Percentiles rank a stretch among this genome's conserved stretches.
These are phyloP conservation scores for Phialophora verrucosa DNA, from an alignment of 2,329 filamentous ascomycete species.

Conservation along the genomic window DNA sequence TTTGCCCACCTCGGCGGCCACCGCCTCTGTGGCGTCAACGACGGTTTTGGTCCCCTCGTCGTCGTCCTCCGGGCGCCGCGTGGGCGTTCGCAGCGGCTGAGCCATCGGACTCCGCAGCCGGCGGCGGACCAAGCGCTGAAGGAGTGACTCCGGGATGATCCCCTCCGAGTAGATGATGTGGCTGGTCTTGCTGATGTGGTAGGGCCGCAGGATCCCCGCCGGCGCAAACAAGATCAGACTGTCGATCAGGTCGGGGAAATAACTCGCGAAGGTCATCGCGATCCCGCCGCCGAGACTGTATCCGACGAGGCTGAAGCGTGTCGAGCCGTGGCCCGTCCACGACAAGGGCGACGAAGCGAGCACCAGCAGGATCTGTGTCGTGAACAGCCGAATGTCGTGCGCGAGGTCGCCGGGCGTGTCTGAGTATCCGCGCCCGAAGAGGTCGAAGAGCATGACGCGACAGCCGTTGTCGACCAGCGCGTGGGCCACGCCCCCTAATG, in stretches of 20 bases:
- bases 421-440: slow-evolving; percentile 75
- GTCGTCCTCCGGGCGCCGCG: slow-evolving; percentile 35
- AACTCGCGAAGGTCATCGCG: slow-evolving; percentile 70
- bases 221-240: slow-evolving; percentile 79
- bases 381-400: slow-evolving; percentile 76
- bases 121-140: slow-evolving; percentile 58
- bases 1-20: slow-evolving; percentile 45
- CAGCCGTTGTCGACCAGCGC: slow-evolving; percentile 69
- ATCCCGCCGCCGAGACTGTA: slow-evolving; percentile 83
- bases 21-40: slow-evolving; percentile 50
- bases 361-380: slow-evolving; percentile 72
- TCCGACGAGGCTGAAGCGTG: slow-evolving; percentile 72
- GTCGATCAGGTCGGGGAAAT: slow-evolving; percentile 71
- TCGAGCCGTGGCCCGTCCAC: slow-evolving; percentile 62
- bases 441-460: slow-evolving; percentile 78
- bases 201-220: slow-evolving; percentile 72
- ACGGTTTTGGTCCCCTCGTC: slow-evolving; percentile 45
- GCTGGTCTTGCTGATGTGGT: slow-evolving; percentile 66
- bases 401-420: slow-evolving; percentile 70
- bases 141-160: slow-evolving; percentile 64
- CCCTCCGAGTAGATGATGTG: slow-evolving; percentile 67
- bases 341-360: slow-evolving; percentile 71
- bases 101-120: slow-evolving; percentile 55
- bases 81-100: slow-evolving; percentile 22
- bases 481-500: slow-evolving; percentile 69